A percentile compares a stretch with the other conserved stretches of the same genome.
phyloP scores from a whole-genome alignment of 2,329 filamentous ascomycete genomes.

The Sclerotinia trifoliorum region DNA sequence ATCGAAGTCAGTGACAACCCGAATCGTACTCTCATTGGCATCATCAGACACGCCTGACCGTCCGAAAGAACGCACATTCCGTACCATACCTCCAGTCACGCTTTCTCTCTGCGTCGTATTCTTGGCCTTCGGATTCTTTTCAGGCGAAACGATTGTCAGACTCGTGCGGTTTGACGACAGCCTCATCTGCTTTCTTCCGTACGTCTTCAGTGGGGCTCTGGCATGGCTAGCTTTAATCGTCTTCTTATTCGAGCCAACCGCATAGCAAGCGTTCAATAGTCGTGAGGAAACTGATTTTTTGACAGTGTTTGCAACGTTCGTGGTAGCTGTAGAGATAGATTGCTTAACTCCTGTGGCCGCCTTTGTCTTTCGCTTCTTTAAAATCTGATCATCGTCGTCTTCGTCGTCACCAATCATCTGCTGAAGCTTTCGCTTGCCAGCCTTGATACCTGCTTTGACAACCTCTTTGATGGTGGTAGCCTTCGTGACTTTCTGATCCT shows the following conservation, averaged over 20 bases:
- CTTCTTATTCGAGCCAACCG: constrained; percentile 27
- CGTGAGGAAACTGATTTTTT: constrained; percentile 43
- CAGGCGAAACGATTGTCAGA: constrained; percentile 30
- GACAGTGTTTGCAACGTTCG: constrained; percentile 42
- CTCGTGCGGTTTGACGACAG: constrained; percentile 32
- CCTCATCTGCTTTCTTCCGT: constrained; percentile 32
- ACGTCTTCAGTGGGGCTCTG: constrained; percentile 34
- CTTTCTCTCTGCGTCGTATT: constrained; percentile 23
- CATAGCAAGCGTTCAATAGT: constrained; percentile 31
- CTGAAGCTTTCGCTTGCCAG: constrained; percentile 57
- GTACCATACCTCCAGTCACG: constrained; percentile 26
- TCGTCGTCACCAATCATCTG: constrained; percentile 46
- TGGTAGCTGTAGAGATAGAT: constrained; percentile 38
- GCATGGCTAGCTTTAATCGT: constrained; percentile 26
- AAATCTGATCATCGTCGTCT: constrained; percentile 29
- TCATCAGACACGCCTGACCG: constrained; percentile 14
- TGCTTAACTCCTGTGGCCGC: constrained; percentile 42
- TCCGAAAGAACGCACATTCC: constrained; percentile 26
- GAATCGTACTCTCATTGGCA: constrained; percentile 30
- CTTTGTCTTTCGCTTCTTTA: constrained; percentile 52
- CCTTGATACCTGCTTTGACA: constrained; percentile 44
- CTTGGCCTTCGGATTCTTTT: constrained; percentile 23
- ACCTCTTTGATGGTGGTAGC: constrained; percentile 41
- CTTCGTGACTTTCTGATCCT: constrained; percentile 53
- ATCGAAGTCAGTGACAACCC: constrained; percentile 28